Base-by-base conservation (phyloP, 768 basidiomycete genomes). In the Russula olivacea region DNA sequence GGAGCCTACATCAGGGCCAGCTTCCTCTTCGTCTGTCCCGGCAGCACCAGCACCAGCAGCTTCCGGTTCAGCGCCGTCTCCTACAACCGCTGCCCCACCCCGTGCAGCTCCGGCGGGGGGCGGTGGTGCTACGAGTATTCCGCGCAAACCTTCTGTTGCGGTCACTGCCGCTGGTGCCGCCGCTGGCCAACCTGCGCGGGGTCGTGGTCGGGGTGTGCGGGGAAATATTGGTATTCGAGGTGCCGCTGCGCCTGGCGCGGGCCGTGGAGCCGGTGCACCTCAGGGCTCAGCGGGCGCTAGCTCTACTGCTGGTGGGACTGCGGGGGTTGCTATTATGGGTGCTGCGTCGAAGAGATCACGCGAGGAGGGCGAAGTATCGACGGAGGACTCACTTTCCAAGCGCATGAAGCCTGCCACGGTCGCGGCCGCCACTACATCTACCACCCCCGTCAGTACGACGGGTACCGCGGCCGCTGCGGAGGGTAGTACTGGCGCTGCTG, bases 1-100 rank as follows among this genome's bases (percentile, higher is more conserved):
- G 11, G 47, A 56, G 15, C 28, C 59, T 15, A 11, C 41, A 9
- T 43, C 53, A 6, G 40, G 53, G 8, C 19, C 61, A 21, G 43
- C 66, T 2, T 40, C 69, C 2, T 54, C 68, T 21, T 19, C 66
- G 15, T 28, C 68, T 5, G 40, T 67, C 1, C 10, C 67, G 11
- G 51, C 34, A 21, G 51, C 34, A n/a, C n/a, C n/a, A n/a, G n/a
- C n/a, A n/a, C 48, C 49, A 19, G 58, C 71, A 6, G 61, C 76
- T 21, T 68, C 75, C 40, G 64, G 72, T 10, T 59, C 77, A 0
- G 59, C 71, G 30, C 63, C 71, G 14, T 62, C 76, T 28, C 68
- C 69, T 1, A 55, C 71, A 48, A 41, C 72, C 3, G 28, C 73
- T 19, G 61, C 68, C 19, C 59, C 72, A 25, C 15, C 64, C 11